Conservation (phyloP, 306 rosid genomes). For the Malus sieversii region DNA sequence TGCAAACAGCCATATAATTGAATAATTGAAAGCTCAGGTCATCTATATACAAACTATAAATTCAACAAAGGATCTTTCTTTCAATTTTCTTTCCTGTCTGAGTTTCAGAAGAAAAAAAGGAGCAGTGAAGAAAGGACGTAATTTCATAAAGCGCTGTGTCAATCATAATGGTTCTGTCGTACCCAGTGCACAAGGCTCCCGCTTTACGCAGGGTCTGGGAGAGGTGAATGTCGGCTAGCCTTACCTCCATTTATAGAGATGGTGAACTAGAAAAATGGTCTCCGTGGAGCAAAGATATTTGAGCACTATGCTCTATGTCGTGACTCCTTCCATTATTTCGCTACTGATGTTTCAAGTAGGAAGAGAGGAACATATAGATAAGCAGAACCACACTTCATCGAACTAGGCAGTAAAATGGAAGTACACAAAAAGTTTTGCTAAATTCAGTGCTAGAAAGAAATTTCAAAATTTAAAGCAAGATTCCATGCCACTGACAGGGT, state of each 20-base stretch:
- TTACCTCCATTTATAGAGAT: no score
- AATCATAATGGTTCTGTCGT: no score
- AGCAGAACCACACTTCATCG: neutral
- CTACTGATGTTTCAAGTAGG: neutral
- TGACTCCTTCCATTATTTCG: neutral
- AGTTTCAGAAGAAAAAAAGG: neutral
- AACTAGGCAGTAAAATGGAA: neutral
- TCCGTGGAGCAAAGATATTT: neutral
- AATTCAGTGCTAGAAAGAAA: neutral
- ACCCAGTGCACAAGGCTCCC: no score
- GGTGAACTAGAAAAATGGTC: neutral
- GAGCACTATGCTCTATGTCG: neutral
- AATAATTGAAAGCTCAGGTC: conserved; percentile 8
- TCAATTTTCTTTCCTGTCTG: neutral
- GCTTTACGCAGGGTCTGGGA: no score
- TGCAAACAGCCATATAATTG: conserved; percentile 33
- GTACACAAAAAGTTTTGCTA: neutral
- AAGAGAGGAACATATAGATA: neutral
- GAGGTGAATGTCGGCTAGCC: no score
- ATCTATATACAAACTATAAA: conserved; percentile 3
- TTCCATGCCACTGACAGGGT: neutral
- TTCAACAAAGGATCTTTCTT: neutral
- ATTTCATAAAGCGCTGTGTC: neutral
- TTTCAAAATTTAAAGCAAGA: neutral
- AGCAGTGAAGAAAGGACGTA: no score